phyloP scores from a whole-genome alignment of 805 yeast genomes.

The Schizosaccharomyces osmophilus region DNA sequence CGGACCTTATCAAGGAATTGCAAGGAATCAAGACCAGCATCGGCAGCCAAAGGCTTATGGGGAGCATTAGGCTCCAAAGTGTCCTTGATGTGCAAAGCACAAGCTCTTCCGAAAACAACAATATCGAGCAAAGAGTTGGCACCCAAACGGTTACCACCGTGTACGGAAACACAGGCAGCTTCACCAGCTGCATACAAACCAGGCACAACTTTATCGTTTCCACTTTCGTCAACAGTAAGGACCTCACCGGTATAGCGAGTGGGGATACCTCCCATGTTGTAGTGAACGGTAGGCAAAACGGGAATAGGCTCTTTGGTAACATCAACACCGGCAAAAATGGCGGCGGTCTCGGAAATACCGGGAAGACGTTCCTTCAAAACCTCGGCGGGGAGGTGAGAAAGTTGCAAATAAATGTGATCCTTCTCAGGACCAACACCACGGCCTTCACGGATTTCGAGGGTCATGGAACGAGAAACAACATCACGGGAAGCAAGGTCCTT shows the following conservation, averaged over 20 bases:
- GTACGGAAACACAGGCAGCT: conserved; percentile 96
- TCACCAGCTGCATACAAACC: conserved; percentile 96
- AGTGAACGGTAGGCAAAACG: conserved; percentile 91
- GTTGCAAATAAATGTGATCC: conserved; percentile 87
- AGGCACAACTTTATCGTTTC: conserved; percentile 75
- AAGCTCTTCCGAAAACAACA: conserved; percentile 97
- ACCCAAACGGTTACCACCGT: conserved; percentile 97
- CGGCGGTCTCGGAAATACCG: conserved; percentile 96
- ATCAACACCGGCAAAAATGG: conserved; percentile 96
- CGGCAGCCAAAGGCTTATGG: conserved; percentile 57
- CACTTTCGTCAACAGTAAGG: conserved; percentile 52
- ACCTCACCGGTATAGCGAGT: conserved; percentile 95
- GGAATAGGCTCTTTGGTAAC: conserved; percentile 98
- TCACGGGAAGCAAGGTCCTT: conserved; percentile 96
- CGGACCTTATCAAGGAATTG: conserved; percentile 75
- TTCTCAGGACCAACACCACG: conserved; percentile 94
- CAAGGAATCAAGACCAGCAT: conserved; percentile 70
- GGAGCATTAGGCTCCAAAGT: conserved; percentile 72
- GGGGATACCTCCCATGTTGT: conserved; percentile 99
- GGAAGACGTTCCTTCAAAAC: conserved; percentile 90
- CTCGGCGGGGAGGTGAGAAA: conserved; percentile 76
- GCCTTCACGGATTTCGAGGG: conserved; percentile 95
- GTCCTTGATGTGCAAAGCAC: conserved; percentile 72
- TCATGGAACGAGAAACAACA: conserved; percentile 92
- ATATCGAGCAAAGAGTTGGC: conserved; percentile 91